Conservation (phyloP, 768 basidiomycete genomes). For the Pleurotus tuoliensis region DNA sequence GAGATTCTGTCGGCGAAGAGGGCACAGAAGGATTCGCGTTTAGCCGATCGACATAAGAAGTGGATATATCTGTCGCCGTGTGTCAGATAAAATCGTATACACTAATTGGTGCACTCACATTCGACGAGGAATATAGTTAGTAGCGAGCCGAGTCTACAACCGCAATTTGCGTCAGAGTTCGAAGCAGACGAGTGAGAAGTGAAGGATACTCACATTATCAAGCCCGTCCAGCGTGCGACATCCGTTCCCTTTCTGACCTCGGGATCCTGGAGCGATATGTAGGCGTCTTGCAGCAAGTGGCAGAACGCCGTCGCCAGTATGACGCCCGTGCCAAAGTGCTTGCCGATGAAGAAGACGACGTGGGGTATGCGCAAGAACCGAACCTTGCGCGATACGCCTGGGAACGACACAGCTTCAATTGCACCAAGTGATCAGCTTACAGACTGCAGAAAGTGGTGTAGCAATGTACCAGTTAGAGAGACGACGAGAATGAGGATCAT, state of each 20-base stretch:
- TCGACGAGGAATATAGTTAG: conserved; percentile 75
- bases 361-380: conserved; percentile 58
- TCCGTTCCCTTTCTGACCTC: conserved; percentile 40
- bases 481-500: conserved; percentile 53
- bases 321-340: conserved; percentile 83
- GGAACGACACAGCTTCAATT: conserved; percentile 64
- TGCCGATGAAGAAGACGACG: conserved; percentile 77
- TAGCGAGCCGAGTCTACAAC: conserved; percentile 53
- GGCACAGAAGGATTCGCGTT: conserved; percentile 58
- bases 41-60: conserved; percentile 68
- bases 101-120: conserved; percentile 44
- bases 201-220: conserved; percentile 61
- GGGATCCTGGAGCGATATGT: conserved; percentile 49
- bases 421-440: neutral
- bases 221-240: conserved; percentile 58
- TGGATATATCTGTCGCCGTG: conserved; percentile 56
- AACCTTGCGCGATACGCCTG: conserved; percentile 53
- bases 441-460: too few species aligned
- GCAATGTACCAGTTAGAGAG: conserved; percentile 37
- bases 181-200: neutral
- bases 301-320: conserved; percentile 82
- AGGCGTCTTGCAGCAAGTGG: conserved; percentile 76
- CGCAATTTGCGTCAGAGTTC: conserved; percentile 1
- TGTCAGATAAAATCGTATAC: neutral
- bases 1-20: conserved; percentile 31